Evolutionary conservation across 306 rosid genomes (phyloP), one percentile per base, ranked within the genome.

Genomic region (Lathyrus sativus): DNA sequence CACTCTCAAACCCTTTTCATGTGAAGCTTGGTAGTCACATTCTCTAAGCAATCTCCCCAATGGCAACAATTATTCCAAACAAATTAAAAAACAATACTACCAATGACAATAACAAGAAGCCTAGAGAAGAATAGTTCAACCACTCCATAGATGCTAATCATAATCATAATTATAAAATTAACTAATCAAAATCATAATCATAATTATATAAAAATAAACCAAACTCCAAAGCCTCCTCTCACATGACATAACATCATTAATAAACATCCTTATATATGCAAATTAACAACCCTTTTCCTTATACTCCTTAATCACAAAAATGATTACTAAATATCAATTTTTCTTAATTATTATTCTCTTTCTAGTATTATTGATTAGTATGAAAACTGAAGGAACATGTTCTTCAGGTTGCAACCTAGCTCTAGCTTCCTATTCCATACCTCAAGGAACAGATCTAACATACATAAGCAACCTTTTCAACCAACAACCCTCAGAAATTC

Each of bases 391-490:
- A 61, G 90, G 84, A 73, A 76, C 31, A 1, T 85, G 92, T 50
- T 74, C 26, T 39, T 14, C 50, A 50, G 88, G 85, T 1, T 87
- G 96, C 84, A 29, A 67, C 48, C 74, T 73, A 28, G 92, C 92
- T 54, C 11, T 89, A 4, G 96, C 89, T 24, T 89, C 92, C 12
- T 89, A 83, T 31, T 62, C 62, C 73, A 65, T 79, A 14, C 2
- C 19, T 54, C 28, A 68, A 22, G 85, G 83, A 44, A 13, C 81
- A 42, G 78, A 83, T 31, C 72, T 89, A 63, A 77, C 73, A 26
- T 72, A 83, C 71, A 80, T 89, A n/a, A 74, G 79, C 82, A 2
- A 54, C 31, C 39, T 89, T 11, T 86, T 89, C 17, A 55, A 53
- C 6, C 78, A 57, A 51, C 57, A 43, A 57, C 3, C 62, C 13